phyloP scores from a whole-genome alignment of 2,329 filamentous ascomycete genomes.

The Chaetomiaceae sp. region DNA sequence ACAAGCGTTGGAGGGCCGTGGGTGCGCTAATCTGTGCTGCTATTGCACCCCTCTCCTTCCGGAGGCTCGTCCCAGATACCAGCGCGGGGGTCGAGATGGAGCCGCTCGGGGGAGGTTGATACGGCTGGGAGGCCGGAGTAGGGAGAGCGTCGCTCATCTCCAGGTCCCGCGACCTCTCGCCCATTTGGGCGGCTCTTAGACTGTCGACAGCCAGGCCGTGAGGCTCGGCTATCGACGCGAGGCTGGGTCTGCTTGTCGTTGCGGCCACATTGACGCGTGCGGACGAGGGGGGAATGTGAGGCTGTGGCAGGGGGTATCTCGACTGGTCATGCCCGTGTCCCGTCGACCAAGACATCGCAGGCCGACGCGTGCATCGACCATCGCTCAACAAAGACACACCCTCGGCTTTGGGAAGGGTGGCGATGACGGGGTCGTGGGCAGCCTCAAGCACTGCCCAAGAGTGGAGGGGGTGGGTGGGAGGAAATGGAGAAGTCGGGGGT shows the following conservation, averaged over 20 bases:
- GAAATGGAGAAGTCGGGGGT: too few species aligned
- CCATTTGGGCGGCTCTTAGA: not conserved
- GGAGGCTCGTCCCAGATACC: constrained; percentile 24
- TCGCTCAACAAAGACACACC: not conserved
- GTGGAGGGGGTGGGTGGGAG: too few species aligned
- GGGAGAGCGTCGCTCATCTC: constrained; percentile 17
- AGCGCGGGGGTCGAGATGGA: constrained; percentile 5
- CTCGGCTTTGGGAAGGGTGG: not conserved
- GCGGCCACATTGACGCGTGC: not conserved
- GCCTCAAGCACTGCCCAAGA: not conserved
- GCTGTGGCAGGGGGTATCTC: not conserved
- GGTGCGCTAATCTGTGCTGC: constrained; percentile 40
- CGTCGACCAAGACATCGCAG: constrained; percentile 8
- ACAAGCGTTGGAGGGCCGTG: not conserved
- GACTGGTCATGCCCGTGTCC: not conserved
- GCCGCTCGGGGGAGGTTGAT: not conserved
- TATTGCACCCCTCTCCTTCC: constrained; percentile 44
- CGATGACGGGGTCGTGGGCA: not conserved
- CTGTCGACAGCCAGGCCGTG: not conserved
- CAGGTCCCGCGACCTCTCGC: not conserved
- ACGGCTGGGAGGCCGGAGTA: constrained; percentile 11
- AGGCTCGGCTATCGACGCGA: not conserved
- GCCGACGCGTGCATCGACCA: not conserved
- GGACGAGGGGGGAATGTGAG: not conserved
- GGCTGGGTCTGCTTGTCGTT: not conserved